These are phyloP conservation scores for Coemansia sp. DNA, from an alignment of 192 early-diverging fungal genomes.

Conservation along the genomic window DNA sequence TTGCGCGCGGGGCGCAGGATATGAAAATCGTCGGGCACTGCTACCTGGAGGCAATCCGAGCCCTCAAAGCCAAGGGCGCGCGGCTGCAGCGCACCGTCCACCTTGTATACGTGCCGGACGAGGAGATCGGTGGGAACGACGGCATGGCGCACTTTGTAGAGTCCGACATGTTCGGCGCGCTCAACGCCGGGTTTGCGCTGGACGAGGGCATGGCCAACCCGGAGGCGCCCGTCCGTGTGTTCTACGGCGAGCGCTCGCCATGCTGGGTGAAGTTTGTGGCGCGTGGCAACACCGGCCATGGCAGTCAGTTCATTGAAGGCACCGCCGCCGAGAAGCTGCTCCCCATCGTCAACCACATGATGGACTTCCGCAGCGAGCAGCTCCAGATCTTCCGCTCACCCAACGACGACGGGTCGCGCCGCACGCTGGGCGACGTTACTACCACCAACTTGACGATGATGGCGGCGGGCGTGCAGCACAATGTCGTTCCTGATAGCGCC, in stretches of 20 bases:
- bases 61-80: slow-evolving; percentile 57
- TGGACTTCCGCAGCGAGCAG: slow-evolving; percentile 68
- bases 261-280: slow-evolving; percentile 82
- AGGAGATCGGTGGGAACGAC: slow-evolving; percentile 81
- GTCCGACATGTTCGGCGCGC: slow-evolving; percentile 62
- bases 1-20: slow-evolving; percentile 84
- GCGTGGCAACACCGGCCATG: slow-evolving; percentile 76
- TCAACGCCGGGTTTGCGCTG: slow-evolving; percentile 80
- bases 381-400: slow-evolving; percentile 56
- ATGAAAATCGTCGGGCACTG: slow-evolving; percentile 88
- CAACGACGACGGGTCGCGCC: slow-evolving; percentile 53
- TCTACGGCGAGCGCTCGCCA: slow-evolving; percentile 79
- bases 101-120: slow-evolving; percentile 77
- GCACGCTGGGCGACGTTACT: slow-evolving; percentile 74
- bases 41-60: slow-evolving; percentile 80
- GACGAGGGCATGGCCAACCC: slow-evolving; percentile 84
- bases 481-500: slow-evolving; percentile 76
- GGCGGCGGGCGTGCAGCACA: slow-evolving; percentile 69
- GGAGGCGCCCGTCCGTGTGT: slow-evolving; percentile 66
- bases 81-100: slow-evolving; percentile 70
- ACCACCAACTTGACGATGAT: slow-evolving; percentile 79
- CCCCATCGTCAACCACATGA: slow-evolving; percentile 65
- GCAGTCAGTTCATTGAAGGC: slow-evolving; percentile 76
- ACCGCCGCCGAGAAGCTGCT: slow-evolving; percentile 69
- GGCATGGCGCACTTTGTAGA: slow-evolving; percentile 74